Base-by-base conservation (phyloP, 352 stramenopile species). In the Globisporangium viniferum region DNA sequence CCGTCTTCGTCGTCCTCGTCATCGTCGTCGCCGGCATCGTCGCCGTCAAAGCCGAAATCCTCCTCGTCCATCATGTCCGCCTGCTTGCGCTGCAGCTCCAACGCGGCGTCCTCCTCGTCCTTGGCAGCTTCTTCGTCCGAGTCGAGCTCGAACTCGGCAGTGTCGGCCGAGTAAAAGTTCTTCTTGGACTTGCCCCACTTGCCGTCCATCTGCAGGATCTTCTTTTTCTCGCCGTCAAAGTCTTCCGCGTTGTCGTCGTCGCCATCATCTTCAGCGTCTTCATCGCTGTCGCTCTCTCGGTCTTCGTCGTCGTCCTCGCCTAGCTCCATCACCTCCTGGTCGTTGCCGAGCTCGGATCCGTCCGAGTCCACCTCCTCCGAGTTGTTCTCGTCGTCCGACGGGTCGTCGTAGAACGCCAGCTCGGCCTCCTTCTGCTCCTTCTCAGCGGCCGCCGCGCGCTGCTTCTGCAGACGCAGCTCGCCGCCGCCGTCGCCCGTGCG, bases 141-240 rank as follows among this genome's bases (percentile, higher is more conserved):
- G 41, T 93, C 85, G 8, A 93, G 57, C 59, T 95, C 88, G 55
- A 87, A 94, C 69, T 94, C 86, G 29, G 82, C 86, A 41, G 86
- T 94, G 59, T 96, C 88, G 2, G 88, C 87, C 22, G 86, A 94
- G 75, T 96, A 96, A 53, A 91, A 96, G 24, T 78, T 92, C 68
- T 92, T 92, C 68, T 90, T 90, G n/a, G 80, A 89, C 69, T 90
- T 92, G 70, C 88, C 88, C 88, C 88, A 96, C 71, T 96, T 89
- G 58, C 76, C 78, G 36, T 90, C 82, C 81, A 96, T 91, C 79
- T 91, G 80, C 62, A 77, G 59, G 27, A 84, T 79, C 62, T 87
- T 85, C 71, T 92, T 81, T 68, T 87, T 89, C 68, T 93, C 85
- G 27, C 75, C 74, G 7, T 84, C 78, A 33, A 80, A 79, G 60